Conservation (phyloP, 345 rosid species). For the Aquilaria malaccensis region DNA sequence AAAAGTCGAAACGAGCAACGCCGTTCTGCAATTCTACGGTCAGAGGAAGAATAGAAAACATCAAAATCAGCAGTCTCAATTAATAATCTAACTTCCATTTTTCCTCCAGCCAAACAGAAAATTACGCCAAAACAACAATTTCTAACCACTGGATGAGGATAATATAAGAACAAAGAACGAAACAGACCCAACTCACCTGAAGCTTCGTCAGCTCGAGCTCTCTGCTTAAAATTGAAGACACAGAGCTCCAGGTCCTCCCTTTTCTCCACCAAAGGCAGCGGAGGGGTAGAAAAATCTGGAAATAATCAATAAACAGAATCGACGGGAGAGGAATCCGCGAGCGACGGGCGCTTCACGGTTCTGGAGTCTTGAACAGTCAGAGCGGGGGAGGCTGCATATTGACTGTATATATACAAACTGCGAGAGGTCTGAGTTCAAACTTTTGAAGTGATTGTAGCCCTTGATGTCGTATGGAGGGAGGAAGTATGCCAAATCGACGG, state of each 20-base stretch:
- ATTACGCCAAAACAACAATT: neutral
- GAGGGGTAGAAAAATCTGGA: neutral
- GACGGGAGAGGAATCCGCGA: neutral
- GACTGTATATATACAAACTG: conserved; percentile 10
- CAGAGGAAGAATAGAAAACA: conserved; percentile 1
- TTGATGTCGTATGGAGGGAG: neutral
- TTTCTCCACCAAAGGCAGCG: neutral
- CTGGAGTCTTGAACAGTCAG: neutral
- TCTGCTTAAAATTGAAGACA: neutral
- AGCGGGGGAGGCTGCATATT: conserved; percentile 6
- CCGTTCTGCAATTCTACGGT: neutral
- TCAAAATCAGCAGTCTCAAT: neutral
- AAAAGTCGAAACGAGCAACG: neutral
- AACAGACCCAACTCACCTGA: conserved; percentile 3
- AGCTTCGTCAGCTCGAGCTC: neutral
- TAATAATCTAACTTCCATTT: neutral
- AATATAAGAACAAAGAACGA: neutral
- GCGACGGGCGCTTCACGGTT: neutral
- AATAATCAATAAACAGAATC: neutral
- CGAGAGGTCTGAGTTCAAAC: neutral
- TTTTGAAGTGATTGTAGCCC: neutral
- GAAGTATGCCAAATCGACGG: neutral
- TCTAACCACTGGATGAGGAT: neutral
- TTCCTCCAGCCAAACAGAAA: conserved; percentile 12
- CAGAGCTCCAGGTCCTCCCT: neutral